phyloP scores from a whole-genome alignment of 2,329 filamentous ascomycete genomes.

The Alternaria solani region DNA sequence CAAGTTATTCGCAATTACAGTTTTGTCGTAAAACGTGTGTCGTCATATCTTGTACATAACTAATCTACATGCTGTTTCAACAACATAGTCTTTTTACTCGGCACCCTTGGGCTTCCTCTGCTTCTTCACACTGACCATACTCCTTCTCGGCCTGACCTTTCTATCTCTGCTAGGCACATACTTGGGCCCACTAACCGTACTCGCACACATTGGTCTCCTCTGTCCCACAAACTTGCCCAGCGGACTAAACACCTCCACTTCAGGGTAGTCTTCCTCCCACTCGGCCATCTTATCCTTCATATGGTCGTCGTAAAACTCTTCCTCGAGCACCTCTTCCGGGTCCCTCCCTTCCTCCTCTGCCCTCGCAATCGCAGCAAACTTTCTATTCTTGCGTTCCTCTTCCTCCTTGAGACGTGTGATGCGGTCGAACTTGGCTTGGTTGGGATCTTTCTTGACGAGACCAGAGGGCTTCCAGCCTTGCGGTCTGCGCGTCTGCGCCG shows the following conservation, averaged over 20 bases:
- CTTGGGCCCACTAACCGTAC: constrained; percentile 66
- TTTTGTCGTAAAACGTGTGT: neutral
- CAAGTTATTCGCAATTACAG: neutral
- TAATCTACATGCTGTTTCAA: neutral
- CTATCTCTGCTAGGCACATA: constrained; percentile 59
- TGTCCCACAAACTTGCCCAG: constrained; percentile 79
- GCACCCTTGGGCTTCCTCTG: constrained; percentile 36
- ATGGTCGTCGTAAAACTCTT: constrained; percentile 28
- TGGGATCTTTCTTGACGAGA: constrained; percentile 60
- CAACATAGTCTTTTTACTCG: neutral
- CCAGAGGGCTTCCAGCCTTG: constrained; percentile 42
- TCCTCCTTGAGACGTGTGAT: constrained; percentile 12
- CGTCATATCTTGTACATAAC: neutral
- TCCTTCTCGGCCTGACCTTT: constrained; percentile 68
- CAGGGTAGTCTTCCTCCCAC: constrained; percentile 61
- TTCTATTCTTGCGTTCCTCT: constrained; percentile 24
- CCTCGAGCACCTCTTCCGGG: constrained; percentile 44
- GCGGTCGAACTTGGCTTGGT: constrained; percentile 32
- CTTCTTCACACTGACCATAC: constrained; percentile 66
- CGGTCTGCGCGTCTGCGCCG: constrained; percentile 73
- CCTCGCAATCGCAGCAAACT: constrained; percentile 27
- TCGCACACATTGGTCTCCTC: constrained; percentile 75
- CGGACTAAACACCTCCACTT: constrained; percentile 85
- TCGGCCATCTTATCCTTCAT: constrained; percentile 24
- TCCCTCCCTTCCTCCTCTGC: constrained; percentile 23